Evolutionary conservation across 352 stramenopile genomes (phyloP), one percentile per base, ranked within the genome.

Genomic region (Globisporangium megalacanthum): DNA sequence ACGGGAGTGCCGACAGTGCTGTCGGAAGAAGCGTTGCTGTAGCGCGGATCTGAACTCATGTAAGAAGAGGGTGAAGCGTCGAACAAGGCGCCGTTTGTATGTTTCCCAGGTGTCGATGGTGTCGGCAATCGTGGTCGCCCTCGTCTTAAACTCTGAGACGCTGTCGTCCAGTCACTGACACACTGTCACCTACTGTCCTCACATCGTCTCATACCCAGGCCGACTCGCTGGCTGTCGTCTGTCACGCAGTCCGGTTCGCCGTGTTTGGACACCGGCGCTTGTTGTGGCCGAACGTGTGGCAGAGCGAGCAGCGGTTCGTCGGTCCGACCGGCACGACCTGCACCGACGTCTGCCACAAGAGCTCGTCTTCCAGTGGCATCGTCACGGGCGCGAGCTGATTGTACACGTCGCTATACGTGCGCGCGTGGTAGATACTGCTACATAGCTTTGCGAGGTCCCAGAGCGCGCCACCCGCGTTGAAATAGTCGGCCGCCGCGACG

Each of bases 281-380:
- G 58, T 79, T 79, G 58, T 79, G 71, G 4, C 69, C 66, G 22
- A 70, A 60, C 20, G 54, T 67, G 54, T 80, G 75, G 64, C 72
- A 80, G 9, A 77, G 54, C 2, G 66, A 80, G 48, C 72, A 80
- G 14, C 67, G 58, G 41, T 80, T 80, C 13, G 61, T 65, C 0
- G 56, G 60, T 2, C 56, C 56, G 1, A 62, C 56, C 8, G 61
- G 54, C 56, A 74, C 71, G 56, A 76, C 69, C 19, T 76, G 66
- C 52, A 80, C 73, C 1, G 69, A 49, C 29, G 63, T 54, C 39
- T 73, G 72, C 42, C 69, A 61, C 22, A 66, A 61, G 10, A 79
- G 66, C 46, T 79, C 71, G 22, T 79, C 71, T n/a, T 79, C 71
- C 39, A 79, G 65, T 8, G 71, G 71, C 41, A 79, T 70, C 49